Percentiles rank a stretch among this genome's conserved stretches.
Conservation (phyloP, 176 grass and related monocot genomes). For the Oryza punctata region DNA sequence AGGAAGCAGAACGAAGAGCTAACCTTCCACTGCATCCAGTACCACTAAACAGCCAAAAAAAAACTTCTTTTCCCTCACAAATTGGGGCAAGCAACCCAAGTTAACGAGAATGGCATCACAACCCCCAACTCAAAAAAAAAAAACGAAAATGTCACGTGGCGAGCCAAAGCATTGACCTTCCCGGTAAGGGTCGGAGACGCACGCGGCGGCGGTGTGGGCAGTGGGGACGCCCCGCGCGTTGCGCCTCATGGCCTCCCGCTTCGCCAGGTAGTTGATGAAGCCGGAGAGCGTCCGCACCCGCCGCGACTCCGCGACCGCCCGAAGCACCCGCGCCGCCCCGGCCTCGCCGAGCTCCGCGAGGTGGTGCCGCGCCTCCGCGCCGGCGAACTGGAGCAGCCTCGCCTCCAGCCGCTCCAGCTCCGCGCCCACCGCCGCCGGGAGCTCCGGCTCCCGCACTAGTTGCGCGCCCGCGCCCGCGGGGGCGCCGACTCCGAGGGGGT, state of each 20-base stretch:
- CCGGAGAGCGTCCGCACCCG: conserved; percentile 19
- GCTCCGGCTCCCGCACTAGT: background rate
- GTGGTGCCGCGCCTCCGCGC: background rate
- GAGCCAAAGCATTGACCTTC: background rate
- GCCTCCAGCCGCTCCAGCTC: conserved; percentile 29
- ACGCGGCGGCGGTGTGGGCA: conserved; percentile 25
- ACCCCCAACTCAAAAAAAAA: no score
- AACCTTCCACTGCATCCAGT: background rate
- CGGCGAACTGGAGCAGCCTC: background rate
- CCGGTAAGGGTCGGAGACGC: background rate
- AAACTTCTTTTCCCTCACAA: background rate
- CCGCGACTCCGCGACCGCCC: background rate
- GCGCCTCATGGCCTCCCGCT: conserved; percentile 5
- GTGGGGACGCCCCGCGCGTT: conserved; percentile 26
- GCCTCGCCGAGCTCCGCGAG: conserved; percentile 32
- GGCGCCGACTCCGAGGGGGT: no score
- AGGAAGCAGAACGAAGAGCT: background rate
- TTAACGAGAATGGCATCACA: background rate
- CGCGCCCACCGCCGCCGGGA: background rate
- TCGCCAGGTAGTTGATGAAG: conserved; percentile 17
- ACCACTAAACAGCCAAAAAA: background rate
- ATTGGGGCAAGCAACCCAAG: background rate
- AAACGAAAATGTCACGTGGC: background rate
- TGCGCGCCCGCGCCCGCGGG: no score
- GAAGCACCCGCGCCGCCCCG: conserved; percentile 19